Conservation (phyloP, 2,329 filamentous ascomycete species). For the Xylariomycetidae sp. region DNA sequence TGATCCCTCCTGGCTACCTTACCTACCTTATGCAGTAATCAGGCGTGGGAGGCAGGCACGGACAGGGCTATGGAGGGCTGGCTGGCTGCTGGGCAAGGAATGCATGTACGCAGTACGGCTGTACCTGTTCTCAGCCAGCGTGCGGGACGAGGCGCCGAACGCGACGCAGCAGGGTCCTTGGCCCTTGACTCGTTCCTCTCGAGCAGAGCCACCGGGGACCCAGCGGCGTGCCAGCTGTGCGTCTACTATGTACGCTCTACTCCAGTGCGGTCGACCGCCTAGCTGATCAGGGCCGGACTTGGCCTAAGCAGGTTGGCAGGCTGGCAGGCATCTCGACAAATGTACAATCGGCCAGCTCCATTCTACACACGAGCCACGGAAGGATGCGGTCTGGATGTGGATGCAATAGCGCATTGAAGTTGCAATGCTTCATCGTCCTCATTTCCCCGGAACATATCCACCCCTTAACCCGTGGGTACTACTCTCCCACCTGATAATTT, state of each 20-base stretch:
- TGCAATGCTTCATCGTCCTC: conserved; percentile 23
- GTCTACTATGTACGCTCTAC: too few species aligned
- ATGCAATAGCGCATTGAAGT: conserved; percentile 27
- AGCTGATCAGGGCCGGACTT: too few species aligned
- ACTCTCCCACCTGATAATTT: conserved; percentile 21
- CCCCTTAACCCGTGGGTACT: conserved; percentile 24
- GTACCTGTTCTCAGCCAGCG: conserved; percentile 17
- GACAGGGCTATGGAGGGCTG: too few species aligned
- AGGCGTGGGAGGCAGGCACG: too few species aligned
- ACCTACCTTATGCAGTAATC: too few species aligned
- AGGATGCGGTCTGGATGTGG: conserved; percentile 20
- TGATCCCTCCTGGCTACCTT: too few species aligned
- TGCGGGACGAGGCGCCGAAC: conserved; percentile 17
- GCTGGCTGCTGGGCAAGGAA: conserved; percentile 15
- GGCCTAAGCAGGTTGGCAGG: too few species aligned
- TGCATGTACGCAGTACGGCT: conserved; percentile 1
- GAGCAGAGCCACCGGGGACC: conserved; percentile 1
- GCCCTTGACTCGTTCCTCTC: conserved; percentile 1
- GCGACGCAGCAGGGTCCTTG: background rate
- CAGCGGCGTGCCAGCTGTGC: conserved; percentile 12
- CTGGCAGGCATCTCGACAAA: too few species aligned
- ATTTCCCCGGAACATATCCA: conserved; percentile 28
- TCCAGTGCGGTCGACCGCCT: too few species aligned
- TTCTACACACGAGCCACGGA: conserved; percentile 18
- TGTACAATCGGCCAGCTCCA: too few species aligned